Conservation (phyloP, 2,329 filamentous ascomycete genomes). For the Venturia nashicola region DNA sequence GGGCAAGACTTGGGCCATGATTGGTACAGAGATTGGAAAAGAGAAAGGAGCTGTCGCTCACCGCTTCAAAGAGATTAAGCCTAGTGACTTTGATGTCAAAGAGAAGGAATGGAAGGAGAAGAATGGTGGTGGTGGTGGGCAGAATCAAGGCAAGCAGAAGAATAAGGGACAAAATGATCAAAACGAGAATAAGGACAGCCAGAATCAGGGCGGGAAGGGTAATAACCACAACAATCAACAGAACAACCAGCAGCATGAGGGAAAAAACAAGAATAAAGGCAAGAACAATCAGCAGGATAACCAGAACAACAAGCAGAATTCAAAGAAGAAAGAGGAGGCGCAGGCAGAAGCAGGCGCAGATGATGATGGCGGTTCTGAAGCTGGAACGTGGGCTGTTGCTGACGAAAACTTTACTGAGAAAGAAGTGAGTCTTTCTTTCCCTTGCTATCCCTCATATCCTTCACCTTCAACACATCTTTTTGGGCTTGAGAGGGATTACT, state of each 20-base stretch:
- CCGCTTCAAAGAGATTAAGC: constrained; percentile 26
- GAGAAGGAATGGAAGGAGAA: constrained; percentile 12
- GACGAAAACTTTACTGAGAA: constrained; percentile 4
- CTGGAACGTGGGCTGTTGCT: background rate
- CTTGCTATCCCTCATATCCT: no score
- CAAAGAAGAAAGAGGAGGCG: constrained; percentile 2
- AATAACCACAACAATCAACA: background rate
- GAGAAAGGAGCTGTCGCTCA: constrained; percentile 12
- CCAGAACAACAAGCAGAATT: background rate
- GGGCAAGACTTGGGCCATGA: constrained; percentile 20
- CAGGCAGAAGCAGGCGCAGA: background rate
- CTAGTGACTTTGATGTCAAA: constrained; percentile 14
- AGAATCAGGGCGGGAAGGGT: background rate
- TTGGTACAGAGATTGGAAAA: constrained; percentile 21
- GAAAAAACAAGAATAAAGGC: background rate
- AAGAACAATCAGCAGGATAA: background rate
- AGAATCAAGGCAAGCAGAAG: constrained; percentile 10
- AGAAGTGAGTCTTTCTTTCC: background rate
- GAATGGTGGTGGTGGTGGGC: constrained; percentile 9
- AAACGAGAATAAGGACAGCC: constrained; percentile 11
- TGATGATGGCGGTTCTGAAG: constrained; percentile 1
- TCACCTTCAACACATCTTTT: no score
- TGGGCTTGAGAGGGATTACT: no score
- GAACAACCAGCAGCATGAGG: background rate
- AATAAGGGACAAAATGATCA: constrained; percentile 15